A percentile compares a stretch with the other conserved stretches of the same genome.
Conservation (phyloP, 345 rosid genomes). For the Salix dunnii region DNA sequence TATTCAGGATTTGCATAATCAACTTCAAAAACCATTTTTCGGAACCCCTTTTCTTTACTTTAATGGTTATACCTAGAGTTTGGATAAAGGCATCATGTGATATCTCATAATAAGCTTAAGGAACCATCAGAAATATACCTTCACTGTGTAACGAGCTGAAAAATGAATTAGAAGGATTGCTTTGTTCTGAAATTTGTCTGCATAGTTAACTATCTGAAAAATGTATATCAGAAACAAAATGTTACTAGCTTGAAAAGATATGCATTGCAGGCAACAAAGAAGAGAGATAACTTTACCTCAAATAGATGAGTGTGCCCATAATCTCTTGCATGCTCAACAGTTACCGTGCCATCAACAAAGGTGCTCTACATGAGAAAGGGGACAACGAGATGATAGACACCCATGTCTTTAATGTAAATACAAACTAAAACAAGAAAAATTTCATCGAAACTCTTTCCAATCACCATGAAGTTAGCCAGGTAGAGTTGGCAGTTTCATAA, state of each 20-base stretch:
- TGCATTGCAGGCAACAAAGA: neutral
- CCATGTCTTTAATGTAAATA: neutral
- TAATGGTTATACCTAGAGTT: neutral
- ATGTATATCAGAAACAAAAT: slow-evolving; percentile 2
- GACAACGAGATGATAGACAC: neutral
- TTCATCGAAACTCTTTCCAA: neutral
- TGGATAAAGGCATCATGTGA: too few species aligned
- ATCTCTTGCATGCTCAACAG: slow-evolving; percentile 82
- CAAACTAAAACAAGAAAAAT: neutral
- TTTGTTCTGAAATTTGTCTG: slow-evolving; percentile 70
- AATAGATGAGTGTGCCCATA: slow-evolving; percentile 85
- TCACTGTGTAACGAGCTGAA: slow-evolving; percentile 72
- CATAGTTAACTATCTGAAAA: slow-evolving; percentile 57
- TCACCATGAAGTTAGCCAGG: neutral
- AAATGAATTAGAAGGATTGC: slow-evolving; percentile 90
- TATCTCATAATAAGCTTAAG: neutral
- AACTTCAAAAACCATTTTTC: neutral
- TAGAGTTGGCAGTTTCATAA: neutral
- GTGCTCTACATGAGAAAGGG: slow-evolving; percentile 56
- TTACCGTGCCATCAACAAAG: slow-evolving; percentile 57
- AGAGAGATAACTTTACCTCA: slow-evolving; percentile 44
- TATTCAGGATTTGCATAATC: neutral
- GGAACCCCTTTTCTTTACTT: neutral
- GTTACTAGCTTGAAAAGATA: slow-evolving; percentile 5
- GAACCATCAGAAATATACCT: slow-evolving; percentile 44